phyloP scores from a whole-genome alignment of 805 yeast genomes.

The Zygotorulaspora danielsina region DNA sequence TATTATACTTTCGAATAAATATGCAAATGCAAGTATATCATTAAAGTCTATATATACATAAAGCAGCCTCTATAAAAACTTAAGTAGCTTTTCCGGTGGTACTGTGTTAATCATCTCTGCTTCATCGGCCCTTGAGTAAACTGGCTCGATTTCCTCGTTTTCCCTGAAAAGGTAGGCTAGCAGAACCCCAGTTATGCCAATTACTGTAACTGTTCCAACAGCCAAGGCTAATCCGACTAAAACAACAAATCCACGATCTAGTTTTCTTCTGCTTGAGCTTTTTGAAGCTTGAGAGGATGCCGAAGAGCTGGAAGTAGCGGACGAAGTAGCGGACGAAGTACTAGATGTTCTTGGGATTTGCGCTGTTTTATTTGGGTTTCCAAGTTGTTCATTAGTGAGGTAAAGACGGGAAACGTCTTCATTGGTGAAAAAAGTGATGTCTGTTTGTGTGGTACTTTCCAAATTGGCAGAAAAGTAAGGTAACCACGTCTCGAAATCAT shows the following conservation, averaged over 20 bases:
- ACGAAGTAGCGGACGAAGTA: constrained; percentile 20
- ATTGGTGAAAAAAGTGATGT: constrained; percentile 28
- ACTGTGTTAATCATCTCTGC: constrained; percentile 57
- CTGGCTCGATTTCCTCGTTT: constrained; percentile 41
- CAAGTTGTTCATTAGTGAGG: constrained; percentile 27
- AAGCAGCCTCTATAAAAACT: constrained; percentile 29
- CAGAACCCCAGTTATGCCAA: constrained; percentile 41
- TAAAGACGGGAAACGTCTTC: constrained; percentile 37
- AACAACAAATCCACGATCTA: constrained; percentile 58
- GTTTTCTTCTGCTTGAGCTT: constrained; percentile 20
- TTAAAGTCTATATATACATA: constrained; percentile 10
- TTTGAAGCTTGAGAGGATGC: constrained; percentile 9
- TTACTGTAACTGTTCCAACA: constrained; percentile 43
- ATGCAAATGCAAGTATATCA: constrained; percentile 7
- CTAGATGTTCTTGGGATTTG: constrained; percentile 13
- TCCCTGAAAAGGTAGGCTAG: constrained; percentile 36
- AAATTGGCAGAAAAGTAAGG: constrained; percentile 21
- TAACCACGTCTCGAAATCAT: constrained; percentile 25
- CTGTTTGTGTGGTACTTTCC: neutral
- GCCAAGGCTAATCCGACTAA: constrained; percentile 67
- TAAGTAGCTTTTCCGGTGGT: constrained; percentile 54
- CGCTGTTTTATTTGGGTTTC: constrained; percentile 11
- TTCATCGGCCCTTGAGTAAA: constrained; percentile 55
- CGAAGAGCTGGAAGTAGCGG: too few relatives aligned
- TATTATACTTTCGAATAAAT: too few relatives aligned